Evolutionary conservation across 495 filamentous ascomycete genomes (phyloP).

Genomic region (Talaromyces borbonicus): DNA sequence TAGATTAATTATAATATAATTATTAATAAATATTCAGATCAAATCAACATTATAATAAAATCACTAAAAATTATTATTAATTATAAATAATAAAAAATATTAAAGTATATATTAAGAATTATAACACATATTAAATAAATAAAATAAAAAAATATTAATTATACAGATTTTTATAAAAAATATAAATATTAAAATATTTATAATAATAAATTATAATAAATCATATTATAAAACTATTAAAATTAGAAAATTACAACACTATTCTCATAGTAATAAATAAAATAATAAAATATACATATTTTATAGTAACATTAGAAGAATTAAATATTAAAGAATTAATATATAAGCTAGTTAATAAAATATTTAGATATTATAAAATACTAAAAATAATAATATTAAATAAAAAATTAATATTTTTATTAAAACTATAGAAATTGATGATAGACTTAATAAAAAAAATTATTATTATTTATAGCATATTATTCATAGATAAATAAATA

Average conservation of each 20-base stretch:
- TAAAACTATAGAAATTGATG: too few species aligned
- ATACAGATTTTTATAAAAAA: too few species aligned
- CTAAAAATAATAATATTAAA: background rate
- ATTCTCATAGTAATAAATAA: background rate
- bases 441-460: too few species aligned
- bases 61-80: background rate
- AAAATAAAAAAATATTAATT: too few species aligned
- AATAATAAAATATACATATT: background rate
- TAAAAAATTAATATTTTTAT: too few species aligned
- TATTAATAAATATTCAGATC: background rate
- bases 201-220: background rate
- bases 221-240: too few species aligned
- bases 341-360: background rate
- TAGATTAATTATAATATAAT: background rate
- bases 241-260: too few species aligned
- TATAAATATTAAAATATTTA: background rate
- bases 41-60: background rate
- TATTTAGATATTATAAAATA: background rate
- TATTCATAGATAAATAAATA: conserved; percentile 21
- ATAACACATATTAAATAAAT: too few species aligned
- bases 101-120: too few species aligned
- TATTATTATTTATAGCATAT: background rate
- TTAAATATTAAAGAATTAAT: background rate
- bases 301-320: background rate
- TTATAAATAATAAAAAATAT: background rate